Percentiles rank a stretch among this genome's conserved stretches.
Conservation (phyloP, 202 grass and related monocot genomes). For the Brachypodium distachyon region DNA sequence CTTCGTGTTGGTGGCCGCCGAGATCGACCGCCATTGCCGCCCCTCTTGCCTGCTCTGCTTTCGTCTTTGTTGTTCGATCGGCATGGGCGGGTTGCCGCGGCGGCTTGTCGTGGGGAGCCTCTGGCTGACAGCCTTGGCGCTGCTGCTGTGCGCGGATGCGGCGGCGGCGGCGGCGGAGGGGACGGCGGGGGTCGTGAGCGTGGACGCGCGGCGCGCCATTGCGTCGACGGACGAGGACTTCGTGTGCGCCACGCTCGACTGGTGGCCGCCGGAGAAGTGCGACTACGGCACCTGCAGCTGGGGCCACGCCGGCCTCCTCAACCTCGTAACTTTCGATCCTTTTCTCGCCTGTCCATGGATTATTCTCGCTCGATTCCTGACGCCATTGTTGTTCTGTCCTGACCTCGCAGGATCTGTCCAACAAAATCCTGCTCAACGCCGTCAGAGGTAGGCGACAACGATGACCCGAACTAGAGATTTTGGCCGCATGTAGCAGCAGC, state of each 20-base stretch:
- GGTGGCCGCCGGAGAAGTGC: slow-evolving; percentile 88
- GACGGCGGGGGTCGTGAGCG: background rate
- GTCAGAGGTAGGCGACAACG: slow-evolving; percentile 46
- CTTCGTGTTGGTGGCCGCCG: slow-evolving; percentile 1
- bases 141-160: slow-evolving; percentile 13
- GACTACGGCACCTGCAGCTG: slow-evolving; percentile 86
- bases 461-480: background rate
- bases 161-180: background rate
- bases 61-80: too few species aligned
- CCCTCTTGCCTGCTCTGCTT: too few species aligned
- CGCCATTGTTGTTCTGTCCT: background rate
- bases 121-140: slow-evolving; percentile 40
- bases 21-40: background rate
- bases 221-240: slow-evolving; percentile 63
- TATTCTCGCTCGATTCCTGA: slow-evolving; percentile 1
- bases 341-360: background rate
- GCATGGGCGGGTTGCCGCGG: slow-evolving; percentile 26
- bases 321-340: slow-evolving; percentile 35
- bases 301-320: slow-evolving; percentile 56
- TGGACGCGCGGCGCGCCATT: slow-evolving; percentile 46
- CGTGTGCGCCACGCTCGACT: slow-evolving; percentile 78
- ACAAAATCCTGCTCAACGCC: slow-evolving; percentile 63
- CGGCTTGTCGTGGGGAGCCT: slow-evolving; percentile 16
- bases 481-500: background rate
- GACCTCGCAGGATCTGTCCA: slow-evolving; percentile 58